These are phyloP conservation scores for Mycena haematopus DNA, from an alignment of 768 basidiomycete genomes.

Conservation along the genomic window DNA sequence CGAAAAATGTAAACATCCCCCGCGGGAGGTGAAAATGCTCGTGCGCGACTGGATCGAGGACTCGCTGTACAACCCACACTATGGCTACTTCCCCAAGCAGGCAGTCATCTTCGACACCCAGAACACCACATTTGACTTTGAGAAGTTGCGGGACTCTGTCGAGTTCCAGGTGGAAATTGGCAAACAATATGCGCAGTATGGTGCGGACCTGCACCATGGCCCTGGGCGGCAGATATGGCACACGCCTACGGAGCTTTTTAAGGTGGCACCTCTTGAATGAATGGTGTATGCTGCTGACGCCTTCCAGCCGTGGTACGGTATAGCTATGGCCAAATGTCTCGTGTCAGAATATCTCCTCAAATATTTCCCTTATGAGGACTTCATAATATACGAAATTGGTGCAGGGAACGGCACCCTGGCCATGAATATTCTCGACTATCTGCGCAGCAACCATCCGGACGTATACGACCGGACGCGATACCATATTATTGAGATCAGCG, in stretches of 20 bases:
- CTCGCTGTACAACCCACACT: conserved; percentile 94
- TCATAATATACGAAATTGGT: conserved; percentile 96
- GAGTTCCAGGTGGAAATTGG: conserved; percentile 88
- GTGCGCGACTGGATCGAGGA: conserved; percentile 97
- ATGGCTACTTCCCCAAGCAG: conserved; percentile 96
- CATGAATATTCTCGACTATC: conserved; percentile 81
- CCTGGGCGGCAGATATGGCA: conserved; percentile 96
- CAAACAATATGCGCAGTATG: conserved; percentile 74
- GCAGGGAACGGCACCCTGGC: conserved; percentile 98
- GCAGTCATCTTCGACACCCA: conserved; percentile 85
- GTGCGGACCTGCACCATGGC: conserved; percentile 63
- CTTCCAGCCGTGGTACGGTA: conserved; percentile 90
- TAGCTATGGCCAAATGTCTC: conserved; percentile 87
- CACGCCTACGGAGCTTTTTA: conserved; percentile 97
- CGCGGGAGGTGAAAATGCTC: conserved; percentile 88
- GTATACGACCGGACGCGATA: conserved; percentile 94
- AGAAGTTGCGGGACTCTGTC: conserved; percentile 62
- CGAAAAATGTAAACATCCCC: conserved; percentile 62
- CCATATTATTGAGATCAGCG: conserved; percentile 94
- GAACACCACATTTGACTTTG: conserved; percentile 71
- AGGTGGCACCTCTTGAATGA: conserved; percentile 55
- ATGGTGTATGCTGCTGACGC: conserved; percentile 18
- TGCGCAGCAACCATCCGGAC: conserved; percentile 81
- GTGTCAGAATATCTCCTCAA: conserved; percentile 92
- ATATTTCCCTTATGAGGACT: conserved; percentile 95